Conservation (phyloP, 2,329 filamentous ascomycete species). For the Diplodia intermedia region DNA sequence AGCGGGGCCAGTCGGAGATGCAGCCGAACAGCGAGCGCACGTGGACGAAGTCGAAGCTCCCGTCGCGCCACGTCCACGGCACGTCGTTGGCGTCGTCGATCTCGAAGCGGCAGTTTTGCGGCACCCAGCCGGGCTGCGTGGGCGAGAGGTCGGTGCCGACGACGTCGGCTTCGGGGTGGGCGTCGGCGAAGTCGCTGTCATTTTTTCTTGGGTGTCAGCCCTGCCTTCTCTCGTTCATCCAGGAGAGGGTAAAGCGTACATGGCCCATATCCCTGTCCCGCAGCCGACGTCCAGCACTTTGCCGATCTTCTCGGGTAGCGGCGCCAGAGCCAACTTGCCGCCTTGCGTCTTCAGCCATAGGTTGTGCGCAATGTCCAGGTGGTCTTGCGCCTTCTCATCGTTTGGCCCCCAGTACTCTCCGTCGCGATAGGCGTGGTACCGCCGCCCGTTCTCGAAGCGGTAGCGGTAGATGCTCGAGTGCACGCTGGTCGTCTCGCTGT, state of each 20-base stretch:
- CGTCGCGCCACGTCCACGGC: slow-evolving; percentile 37
- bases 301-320: slow-evolving; percentile 37
- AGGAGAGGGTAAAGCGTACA: slow-evolving; percentile 2
- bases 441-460: slow-evolving; percentile 37
- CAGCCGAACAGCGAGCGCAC: slow-evolving; percentile 38
- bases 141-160: slow-evolving; percentile 58
- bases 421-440: slow-evolving; percentile 30
- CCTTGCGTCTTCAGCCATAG: slow-evolving; percentile 49
- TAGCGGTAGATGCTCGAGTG: slow-evolving; percentile 41
- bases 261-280: slow-evolving; percentile 34
- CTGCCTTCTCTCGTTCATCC: too few species aligned
- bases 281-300: slow-evolving; percentile 28
- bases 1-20: slow-evolving; percentile 37
- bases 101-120: slow-evolving; percentile 56
- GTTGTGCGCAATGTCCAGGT: slow-evolving; percentile 54
- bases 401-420: slow-evolving; percentile 46
- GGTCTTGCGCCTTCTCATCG: slow-evolving; percentile 53
- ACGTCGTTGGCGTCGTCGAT: slow-evolving; percentile 54
- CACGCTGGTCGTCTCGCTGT: slow-evolving; percentile 29
- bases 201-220: background rate
- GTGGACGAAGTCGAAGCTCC: slow-evolving; percentile 57
- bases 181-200: slow-evolving; percentile 33
- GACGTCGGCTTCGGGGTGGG: slow-evolving; percentile 50
- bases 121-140: slow-evolving; percentile 49
- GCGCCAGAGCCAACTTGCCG: slow-evolving; percentile 45